Conservation (phyloP, 805 yeast genomes). For the Zygosaccharomyces rouxii region DNA sequence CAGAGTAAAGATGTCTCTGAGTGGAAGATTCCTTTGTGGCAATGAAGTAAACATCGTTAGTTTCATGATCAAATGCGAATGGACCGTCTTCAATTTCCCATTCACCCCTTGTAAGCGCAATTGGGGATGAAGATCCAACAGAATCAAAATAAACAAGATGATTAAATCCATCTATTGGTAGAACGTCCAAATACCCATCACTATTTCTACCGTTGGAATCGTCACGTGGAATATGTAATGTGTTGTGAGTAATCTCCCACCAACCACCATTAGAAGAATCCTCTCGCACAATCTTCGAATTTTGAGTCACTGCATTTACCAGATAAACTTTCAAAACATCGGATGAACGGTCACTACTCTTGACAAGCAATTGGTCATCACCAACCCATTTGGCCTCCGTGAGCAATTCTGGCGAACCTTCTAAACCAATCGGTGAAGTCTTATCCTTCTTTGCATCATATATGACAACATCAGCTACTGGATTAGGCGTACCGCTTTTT, state of each 20-base stretch:
- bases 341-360: constrained; percentile 61
- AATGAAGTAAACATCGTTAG: constrained; percentile 51
- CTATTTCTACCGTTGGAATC: constrained; percentile 37
- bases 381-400: constrained; percentile 76
- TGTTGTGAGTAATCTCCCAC: constrained; percentile 72
- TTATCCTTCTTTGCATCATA: constrained; percentile 36
- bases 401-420: constrained; percentile 45
- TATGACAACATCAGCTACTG: constrained; percentile 52
- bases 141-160: constrained; percentile 87
- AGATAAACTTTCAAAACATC: constrained; percentile 57
- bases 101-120: constrained; percentile 62
- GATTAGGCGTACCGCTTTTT: constrained; percentile 77
- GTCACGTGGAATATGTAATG: constrained; percentile 53
- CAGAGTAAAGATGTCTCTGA: constrained; percentile 79
- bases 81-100: constrained; percentile 91
- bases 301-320: constrained; percentile 41
- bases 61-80: constrained; percentile 52
- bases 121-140: constrained; percentile 50
- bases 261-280: constrained; percentile 55
- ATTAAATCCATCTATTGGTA: constrained; percentile 54
- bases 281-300: constrained; percentile 43
- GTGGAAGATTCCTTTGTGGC: constrained; percentile 75
- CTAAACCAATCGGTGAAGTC: constrained; percentile 41
- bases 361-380: constrained; percentile 45
- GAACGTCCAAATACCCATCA: constrained; percentile 80